Conservation (phyloP, 2,329 filamentous ascomycete species). For the Colletotrichum neosansevieriae region DNA sequence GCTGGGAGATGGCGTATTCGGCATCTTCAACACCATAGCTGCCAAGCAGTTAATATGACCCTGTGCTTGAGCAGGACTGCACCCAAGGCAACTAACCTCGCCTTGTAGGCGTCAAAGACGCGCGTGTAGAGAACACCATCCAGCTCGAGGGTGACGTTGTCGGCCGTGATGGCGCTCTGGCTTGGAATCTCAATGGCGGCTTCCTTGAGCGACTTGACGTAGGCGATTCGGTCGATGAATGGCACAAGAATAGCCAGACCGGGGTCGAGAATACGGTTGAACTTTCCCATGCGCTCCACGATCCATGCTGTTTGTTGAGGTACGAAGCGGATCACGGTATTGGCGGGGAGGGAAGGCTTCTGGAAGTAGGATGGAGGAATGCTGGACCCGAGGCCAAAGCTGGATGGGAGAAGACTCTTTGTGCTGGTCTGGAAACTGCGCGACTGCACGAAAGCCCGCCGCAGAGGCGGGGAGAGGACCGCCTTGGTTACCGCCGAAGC, state of each 20-base stretch:
- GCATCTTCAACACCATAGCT: conserved; percentile 99
- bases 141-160: conserved; percentile 96
- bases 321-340: conserved; percentile 95
- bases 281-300: conserved; percentile 99
- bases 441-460: conserved; percentile 37
- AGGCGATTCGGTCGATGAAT: conserved; percentile 94
- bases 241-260: conserved; percentile 90
- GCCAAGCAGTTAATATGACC: conserved; percentile 6
- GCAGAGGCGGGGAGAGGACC: conserved; percentile 39
- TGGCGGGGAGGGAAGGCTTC: conserved; percentile 81
- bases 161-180: conserved; percentile 97
- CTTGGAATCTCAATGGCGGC: conserved; percentile 95
- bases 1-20: conserved; percentile 97
- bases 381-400: conserved; percentile 50
- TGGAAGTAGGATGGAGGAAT: conserved; percentile 84
- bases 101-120: conserved; percentile 98
- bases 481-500: conserved; percentile 42
- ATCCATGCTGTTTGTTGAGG: conserved; percentile 99
- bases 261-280: conserved; percentile 91
- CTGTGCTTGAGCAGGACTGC: too few species aligned
- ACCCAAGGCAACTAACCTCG: conserved; percentile 70
- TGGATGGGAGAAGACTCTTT: conserved; percentile 35
- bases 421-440: conserved; percentile 39
- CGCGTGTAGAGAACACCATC: conserved; percentile 96
- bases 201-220: conserved; percentile 98